A percentile compares a stretch with the other conserved stretches of the same genome.
phyloP scores from a whole-genome alignment of 2,329 filamentous ascomycete genomes.

The Ophiostoma fasciatum region DNA sequence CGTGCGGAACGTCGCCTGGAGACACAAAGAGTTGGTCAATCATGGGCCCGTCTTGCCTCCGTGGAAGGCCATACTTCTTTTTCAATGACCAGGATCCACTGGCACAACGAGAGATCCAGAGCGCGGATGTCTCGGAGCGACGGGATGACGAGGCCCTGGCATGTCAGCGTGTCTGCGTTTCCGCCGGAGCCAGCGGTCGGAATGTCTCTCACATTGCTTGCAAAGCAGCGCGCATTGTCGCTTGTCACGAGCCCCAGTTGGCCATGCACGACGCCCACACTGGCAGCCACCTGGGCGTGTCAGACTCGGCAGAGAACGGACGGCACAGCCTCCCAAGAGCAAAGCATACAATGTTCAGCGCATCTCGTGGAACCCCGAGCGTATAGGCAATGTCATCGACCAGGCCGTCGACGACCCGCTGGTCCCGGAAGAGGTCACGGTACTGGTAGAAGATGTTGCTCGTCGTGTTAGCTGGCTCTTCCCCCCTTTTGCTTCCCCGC shows the following conservation, averaged over 20 bases:
- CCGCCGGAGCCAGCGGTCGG: no score
- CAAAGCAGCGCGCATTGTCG: conserved; percentile 12
- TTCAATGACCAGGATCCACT: conserved; percentile 62
- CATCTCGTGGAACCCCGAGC: conserved; percentile 45
- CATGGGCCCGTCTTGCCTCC: no score
- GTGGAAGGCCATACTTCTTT: conserved; percentile 65
- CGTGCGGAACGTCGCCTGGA: conserved; percentile 59
- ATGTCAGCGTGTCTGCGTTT: no score
- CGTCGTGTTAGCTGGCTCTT: background rate
- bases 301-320: background rate
- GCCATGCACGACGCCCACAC: conserved; percentile 57
- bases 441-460: conserved; percentile 75
- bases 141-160: conserved; percentile 48
- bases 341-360: conserved; percentile 53
- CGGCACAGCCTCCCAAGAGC: no score
- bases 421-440: conserved; percentile 54
- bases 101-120: conserved; percentile 32
- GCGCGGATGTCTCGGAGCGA: conserved; percentile 30
- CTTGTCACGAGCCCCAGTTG: conserved; percentile 27
- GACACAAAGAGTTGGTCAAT: no score
- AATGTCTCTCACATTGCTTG: no score
- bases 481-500: no score
- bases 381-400: conserved; percentile 63
- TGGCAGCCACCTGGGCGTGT: conserved; percentile 45
- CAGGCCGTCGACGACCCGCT: conserved; percentile 53